A percentile compares a stretch with the other conserved stretches of the same genome.
phyloP scores from a whole-genome alignment of 1,284 basidiomycete species.

The Coriolopsis trogii region DNA sequence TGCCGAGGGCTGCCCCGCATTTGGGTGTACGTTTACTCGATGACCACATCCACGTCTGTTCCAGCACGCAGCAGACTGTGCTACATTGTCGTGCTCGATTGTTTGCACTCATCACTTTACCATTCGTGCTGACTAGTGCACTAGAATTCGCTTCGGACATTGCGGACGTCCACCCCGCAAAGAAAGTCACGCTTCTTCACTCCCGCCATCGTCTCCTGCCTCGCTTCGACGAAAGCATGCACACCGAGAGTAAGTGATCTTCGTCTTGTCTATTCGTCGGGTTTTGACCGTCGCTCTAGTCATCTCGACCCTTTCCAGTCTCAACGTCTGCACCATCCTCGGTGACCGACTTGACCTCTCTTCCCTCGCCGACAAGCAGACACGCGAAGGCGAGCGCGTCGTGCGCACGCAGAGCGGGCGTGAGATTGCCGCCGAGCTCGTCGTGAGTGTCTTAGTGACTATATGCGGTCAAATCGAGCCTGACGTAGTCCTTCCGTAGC shows the following conservation, averaged over 20 bases:
- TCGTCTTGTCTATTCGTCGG: not conserved
- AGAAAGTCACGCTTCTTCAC: conserved; percentile 69
- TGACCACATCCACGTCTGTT: too few species aligned
- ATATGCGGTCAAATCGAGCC: not conserved
- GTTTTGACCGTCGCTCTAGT: conserved; percentile 36
- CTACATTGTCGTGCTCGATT: too few species aligned
- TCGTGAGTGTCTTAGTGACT: conserved; percentile 42
- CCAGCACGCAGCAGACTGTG: too few species aligned
- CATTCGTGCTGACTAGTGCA: not conserved
- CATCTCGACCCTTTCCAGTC: conserved; percentile 43
- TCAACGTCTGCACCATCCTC: conserved; percentile 52
- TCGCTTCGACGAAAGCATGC: conserved; percentile 58
- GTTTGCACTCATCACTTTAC: not conserved
- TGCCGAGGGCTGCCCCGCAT: too few species aligned
- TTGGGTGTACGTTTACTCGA: too few species aligned
- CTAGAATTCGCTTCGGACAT: conserved; percentile 73
- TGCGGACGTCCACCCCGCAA: conserved; percentile 58
- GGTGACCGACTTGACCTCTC: conserved; percentile 57
- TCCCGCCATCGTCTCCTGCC: conserved; percentile 63
- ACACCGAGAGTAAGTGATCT: conserved; percentile 51
- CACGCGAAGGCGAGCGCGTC: conserved; percentile 34
- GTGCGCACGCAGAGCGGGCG: conserved; percentile 60
- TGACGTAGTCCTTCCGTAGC: conserved; percentile 38
- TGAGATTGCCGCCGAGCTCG: conserved; percentile 62
- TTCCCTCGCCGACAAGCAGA: conserved; percentile 35